Base-by-base conservation (phyloP, 1,139 yeast genomes). In the Debaryomyces udenii region DNA sequence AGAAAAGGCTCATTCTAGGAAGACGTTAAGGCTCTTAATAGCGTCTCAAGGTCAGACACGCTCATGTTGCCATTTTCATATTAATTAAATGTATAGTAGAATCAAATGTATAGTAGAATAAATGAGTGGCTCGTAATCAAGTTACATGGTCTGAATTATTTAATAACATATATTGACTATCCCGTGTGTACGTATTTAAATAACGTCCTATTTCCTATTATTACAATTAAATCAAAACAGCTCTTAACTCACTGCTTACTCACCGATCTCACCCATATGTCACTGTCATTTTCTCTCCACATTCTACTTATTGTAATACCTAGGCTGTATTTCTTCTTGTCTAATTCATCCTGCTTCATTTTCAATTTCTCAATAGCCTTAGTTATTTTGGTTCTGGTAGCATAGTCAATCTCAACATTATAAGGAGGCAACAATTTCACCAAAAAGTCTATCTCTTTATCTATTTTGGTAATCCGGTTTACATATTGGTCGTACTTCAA, bases 261-360 rank as follows among this genome's bases (percentile, higher is more conserved):
- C n/a, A 43, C 44, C 11, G 41, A 56, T 39, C 74, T 60, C 26
- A 72, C 76, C 78, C 78, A 73, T 40, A 72, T 65, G 39, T 70
- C 74, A 47, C 66, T 68, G 41, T 68, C 75, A 41, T 61, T 62
- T 26, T 59, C 73, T 40, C 78, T 57, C 76, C 76, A 70, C 47
- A 72, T 58, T 40, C 78, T 62, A 49, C 76, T 70, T 32, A 73
- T 66, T 27, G 70, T 60, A 27, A 71, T 70, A 0, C 78, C 78
- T 49, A 72, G 59, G 24, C 62, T 60, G 46, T 73, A 72, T 53
- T 68, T 71, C 48, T 68, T 69, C 61, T 68, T 71, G 37, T 66
- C 71, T 31, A 71, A 49, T 47, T 73, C 78, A 47, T 73, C 78
- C 42, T 64, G 68, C 48, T 67, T 70, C 59, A 56, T 61, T 17